These are phyloP conservation scores for Microstroma glucosiphilum DNA, from an alignment of 1,284 basidiomycete genomes.

Conservation along the genomic window DNA sequence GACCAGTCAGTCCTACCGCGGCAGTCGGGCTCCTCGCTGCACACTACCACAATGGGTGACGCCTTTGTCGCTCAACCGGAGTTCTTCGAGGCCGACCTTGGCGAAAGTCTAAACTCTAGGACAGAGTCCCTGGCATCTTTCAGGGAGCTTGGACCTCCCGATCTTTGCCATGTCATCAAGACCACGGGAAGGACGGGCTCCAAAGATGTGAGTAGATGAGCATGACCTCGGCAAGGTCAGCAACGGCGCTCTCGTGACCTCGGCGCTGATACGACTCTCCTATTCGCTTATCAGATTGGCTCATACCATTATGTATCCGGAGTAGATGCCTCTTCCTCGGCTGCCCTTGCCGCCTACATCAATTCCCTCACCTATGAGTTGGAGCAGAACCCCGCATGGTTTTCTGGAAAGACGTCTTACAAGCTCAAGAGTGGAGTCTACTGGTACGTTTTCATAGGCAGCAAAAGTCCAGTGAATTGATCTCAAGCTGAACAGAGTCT, in stretches of 20 bases:
- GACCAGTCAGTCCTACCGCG: too few species aligned
- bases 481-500: not conserved
- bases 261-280: not conserved
- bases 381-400: conserved; percentile 87
- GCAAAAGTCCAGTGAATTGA: too few species aligned
- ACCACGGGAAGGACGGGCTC: conserved; percentile 69
- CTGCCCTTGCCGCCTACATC: conserved; percentile 93
- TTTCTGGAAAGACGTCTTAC: conserved; percentile 66
- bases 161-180: conserved; percentile 92
- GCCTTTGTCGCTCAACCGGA: conserved; percentile 46
- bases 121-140: conserved; percentile 89
- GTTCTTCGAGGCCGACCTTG: conserved; percentile 70
- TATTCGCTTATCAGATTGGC: conserved; percentile 21
- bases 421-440: conserved; percentile 90
- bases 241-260: not conserved
- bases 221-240: too few species aligned
- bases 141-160: conserved; percentile 91
- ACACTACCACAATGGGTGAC: conserved; percentile 33
- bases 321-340: conserved; percentile 92
- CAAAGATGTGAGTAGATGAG: conserved; percentile 65
- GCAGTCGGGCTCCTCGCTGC: too few species aligned
- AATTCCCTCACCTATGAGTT: conserved; percentile 93
- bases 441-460: conserved; percentile 55
- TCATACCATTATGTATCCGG: conserved; percentile 64
- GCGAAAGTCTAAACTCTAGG: conserved; percentile 78